Percentiles rank a stretch among this genome's conserved stretches.
Conservation (phyloP, 371 early-diverging fungal genomes). For the Coemansia sp. region DNA sequence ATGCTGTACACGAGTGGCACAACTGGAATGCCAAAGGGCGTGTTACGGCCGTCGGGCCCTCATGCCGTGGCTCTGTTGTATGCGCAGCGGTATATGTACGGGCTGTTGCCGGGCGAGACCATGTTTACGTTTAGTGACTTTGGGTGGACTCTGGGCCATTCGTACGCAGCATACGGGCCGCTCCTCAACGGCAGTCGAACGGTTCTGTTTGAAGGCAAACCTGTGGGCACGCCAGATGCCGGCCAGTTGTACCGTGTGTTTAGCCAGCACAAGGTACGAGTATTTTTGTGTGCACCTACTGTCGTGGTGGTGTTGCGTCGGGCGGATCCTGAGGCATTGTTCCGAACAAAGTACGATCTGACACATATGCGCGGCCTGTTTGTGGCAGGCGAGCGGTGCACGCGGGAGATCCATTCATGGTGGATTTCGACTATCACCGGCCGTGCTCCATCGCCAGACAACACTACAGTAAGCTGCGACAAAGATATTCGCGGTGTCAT, state of each 20-base stretch:
- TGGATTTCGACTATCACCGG: constrained; percentile 79
- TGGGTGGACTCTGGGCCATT: constrained; percentile 95
- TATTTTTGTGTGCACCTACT: constrained; percentile 92
- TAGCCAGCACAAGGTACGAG: constrained; percentile 71
- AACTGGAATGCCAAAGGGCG: constrained; percentile 87
- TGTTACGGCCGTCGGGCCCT: constrained; percentile 88
- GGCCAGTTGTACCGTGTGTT: constrained; percentile 81
- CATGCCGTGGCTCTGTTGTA: constrained; percentile 80
- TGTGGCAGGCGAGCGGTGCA: constrained; percentile 90
- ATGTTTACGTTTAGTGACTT: constrained; percentile 87
- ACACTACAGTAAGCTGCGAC: constrained; percentile 59
- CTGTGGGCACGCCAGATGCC: constrained; percentile 81
- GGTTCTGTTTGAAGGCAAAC: constrained; percentile 91
- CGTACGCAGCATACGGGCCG: constrained; percentile 88
- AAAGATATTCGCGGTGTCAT: constrained; percentile 58
- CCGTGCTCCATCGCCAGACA: constrained; percentile 47
- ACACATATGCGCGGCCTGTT: constrained; percentile 69
- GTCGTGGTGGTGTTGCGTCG: constrained; percentile 82
- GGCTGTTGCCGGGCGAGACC: constrained; percentile 67
- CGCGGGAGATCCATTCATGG: constrained; percentile 62
- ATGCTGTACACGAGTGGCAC: constrained; percentile 93
- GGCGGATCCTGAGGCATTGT: constrained; percentile 76
- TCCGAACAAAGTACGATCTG: constrained; percentile 60
- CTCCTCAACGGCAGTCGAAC: constrained; percentile 82
- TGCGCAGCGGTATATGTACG: constrained; percentile 78